Conservation (phyloP, 495 filamentous ascomycete species). For the Elaphomyces granulatus region DNA sequence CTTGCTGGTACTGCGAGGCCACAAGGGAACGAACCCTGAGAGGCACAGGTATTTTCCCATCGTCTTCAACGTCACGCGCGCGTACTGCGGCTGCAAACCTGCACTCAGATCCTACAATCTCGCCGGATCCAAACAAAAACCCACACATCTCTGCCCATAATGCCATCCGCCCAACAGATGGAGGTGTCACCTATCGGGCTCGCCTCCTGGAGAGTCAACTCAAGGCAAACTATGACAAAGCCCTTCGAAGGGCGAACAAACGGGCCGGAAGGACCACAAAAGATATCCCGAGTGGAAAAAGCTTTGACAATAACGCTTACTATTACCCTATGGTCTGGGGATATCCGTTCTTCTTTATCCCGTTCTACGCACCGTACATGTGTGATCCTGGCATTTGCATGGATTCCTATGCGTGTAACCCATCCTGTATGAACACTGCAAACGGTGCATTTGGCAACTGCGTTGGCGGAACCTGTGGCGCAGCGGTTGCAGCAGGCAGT, state of each 20-base stretch:
- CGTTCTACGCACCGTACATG: conserved; percentile 38
- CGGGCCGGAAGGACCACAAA: conserved; percentile 35
- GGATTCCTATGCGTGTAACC: conserved; percentile 30
- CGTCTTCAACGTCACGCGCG: conserved; percentile 18
- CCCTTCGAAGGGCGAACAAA: conserved; percentile 44
- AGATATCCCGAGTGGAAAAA: conserved; percentile 21
- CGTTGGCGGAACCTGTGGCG: conserved; percentile 36
- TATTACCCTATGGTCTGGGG: conserved; percentile 27
- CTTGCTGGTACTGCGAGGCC: conserved; percentile 85
- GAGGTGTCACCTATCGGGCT: conserved; percentile 5
- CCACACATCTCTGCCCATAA: conserved; percentile 66
- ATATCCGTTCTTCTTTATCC: conserved; percentile 34
- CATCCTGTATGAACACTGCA: conserved; percentile 33
- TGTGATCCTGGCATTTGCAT: conserved; percentile 31
- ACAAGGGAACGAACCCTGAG: conserved; percentile 46
- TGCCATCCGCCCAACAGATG: conserved; percentile 28
- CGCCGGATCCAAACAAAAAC: conserved; percentile 41
- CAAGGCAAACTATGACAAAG: conserved; percentile 47
- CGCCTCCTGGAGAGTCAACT: conserved; percentile 29
- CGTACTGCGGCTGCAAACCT: conserved; percentile 31
- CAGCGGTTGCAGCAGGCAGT: too few relatives aligned
- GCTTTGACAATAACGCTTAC: conserved; percentile 13
- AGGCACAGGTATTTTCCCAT: conserved; percentile 25
- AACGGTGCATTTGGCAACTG: conserved; percentile 31
- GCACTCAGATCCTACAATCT: conserved; percentile 39